Base-by-base conservation (phyloP, 1,139 yeast species). In the Candida sojae region DNA sequence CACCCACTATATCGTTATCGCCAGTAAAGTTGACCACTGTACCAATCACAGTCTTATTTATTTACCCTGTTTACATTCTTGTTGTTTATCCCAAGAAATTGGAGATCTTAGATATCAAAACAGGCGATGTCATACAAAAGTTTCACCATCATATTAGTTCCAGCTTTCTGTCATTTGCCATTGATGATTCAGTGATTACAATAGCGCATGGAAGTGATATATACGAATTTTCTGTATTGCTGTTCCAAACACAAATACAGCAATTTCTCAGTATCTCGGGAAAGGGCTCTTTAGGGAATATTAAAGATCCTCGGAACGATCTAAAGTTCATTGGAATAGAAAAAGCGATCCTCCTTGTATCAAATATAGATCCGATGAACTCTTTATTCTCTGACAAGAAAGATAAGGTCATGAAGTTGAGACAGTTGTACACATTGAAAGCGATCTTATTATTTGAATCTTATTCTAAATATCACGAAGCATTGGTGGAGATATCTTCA, bases 1-100 rank as follows among this genome's bases (percentile, higher is more conserved):
- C 46, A 39, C 36, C 45, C 4, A 39, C 47, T 3, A 57, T 68
- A 12, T 46, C 48, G 4, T 58, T 60, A 5, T 60, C 68, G 12
- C 60, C 57, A 7, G 57, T 68, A 0, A 64, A 64, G 40, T 58
- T 76, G 47, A 47, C 57, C 2, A 53, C 64, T 1, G 66, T 10
- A 75, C 80, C 79, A 3, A 53, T 58, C 12, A 60, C 54, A 34
- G 63, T 75, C 3, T 57, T 68, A 8, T 67, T 64, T 40, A 61
- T 80, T 43, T 58, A 65, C 39, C 87, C 88, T 1, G 58, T 67
- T 1, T 83, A 82, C 54, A 52, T 82, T 11, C 53, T 81, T n/a
- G 55, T 70, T 1, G 57, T 74, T 2, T 70, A 70, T 44, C 58
- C 65, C 37, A 75, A 75, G 48, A 70, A 64, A 43, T 55, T 82